Percentiles rank a stretch among this genome's conserved stretches.
phyloP scores from a whole-genome alignment of 1,284 basidiomycete genomes.

The Pyrrhoderma noxium region DNA sequence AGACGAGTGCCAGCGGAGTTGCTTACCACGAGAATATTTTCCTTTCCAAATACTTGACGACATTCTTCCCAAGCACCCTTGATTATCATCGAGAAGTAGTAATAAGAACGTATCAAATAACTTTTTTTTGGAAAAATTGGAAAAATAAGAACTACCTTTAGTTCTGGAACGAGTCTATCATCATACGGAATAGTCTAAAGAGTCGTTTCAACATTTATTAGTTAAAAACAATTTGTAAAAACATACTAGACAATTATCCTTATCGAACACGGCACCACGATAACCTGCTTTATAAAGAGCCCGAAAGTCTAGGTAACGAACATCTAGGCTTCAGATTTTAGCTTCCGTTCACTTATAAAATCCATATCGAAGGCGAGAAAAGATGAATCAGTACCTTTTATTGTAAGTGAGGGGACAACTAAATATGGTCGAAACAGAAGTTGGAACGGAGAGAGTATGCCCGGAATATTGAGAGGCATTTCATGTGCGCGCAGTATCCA shows the following conservation, averaged over 20 bases:
- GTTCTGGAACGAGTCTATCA: constrained; percentile 67
- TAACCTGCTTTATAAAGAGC: constrained; percentile 74
- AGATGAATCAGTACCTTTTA: constrained; percentile 52
- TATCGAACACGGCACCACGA: constrained; percentile 88
- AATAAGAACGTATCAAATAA: not conserved
- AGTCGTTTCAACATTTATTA: not conserved
- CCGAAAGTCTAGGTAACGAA: constrained; percentile 82
- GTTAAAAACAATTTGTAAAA: not conserved
- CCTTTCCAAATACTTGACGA: constrained; percentile 63
- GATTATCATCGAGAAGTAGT: not conserved
- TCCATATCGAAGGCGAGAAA: not conserved
- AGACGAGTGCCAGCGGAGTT: constrained; percentile 84
- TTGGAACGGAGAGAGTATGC: constrained; percentile 68
- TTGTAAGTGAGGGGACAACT: constrained; percentile 62
- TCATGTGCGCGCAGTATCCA: not conserved
- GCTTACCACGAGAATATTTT: constrained; percentile 84
- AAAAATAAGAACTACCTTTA: constrained; percentile 46
- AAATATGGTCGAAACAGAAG: constrained; percentile 67
- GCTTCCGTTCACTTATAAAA: constrained; percentile 3
- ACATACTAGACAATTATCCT: constrained; percentile 91
- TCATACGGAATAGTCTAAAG: constrained; percentile 67
- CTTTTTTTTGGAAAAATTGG: not conserved
- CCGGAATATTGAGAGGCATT: constrained; percentile 77
- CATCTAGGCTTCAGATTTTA: constrained; percentile 55
- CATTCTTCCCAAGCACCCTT: constrained; percentile 79